Conservation (phyloP, 768 basidiomycete species). For the Dictyophora rubrovolvata region DNA sequence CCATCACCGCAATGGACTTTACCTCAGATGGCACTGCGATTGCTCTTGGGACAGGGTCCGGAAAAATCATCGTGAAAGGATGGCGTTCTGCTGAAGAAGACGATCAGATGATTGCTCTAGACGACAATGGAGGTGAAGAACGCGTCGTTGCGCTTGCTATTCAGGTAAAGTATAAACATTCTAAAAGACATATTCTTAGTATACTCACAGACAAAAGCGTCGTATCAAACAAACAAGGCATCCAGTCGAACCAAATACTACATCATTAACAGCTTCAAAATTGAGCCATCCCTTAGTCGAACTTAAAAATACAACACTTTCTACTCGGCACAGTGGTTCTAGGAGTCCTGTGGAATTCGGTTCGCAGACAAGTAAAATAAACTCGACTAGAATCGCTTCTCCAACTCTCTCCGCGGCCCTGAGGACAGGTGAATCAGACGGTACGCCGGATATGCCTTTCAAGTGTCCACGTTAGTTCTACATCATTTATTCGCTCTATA, state of each 20-base stretch:
- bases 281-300: background rate
- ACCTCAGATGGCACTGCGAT: constrained; percentile 60
- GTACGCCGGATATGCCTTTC: background rate
- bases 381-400: background rate
- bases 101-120: constrained; percentile 44
- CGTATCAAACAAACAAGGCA: constrained; percentile 16
- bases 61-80: constrained; percentile 54
- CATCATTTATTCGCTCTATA: background rate
- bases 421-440: background rate
- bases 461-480: background rate
- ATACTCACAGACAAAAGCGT: background rate
- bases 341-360: background rate
- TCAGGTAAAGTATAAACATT: constrained; percentile 33
- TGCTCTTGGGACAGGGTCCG: constrained; percentile 54
- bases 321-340: background rate
- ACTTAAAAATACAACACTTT: background rate
- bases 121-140: constrained; percentile 28
- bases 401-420: background rate
- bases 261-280: background rate
- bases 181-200: background rate
- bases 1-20: constrained; percentile 53
- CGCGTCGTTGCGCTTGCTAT: constrained; percentile 45
- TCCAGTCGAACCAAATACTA: constrained; percentile 17
- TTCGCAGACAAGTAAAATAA: background rate
- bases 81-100: constrained; percentile 56